These are phyloP conservation scores for Sclerospora graminicola DNA, from an alignment of 352 stramenopile species.

Conservation along the genomic window DNA sequence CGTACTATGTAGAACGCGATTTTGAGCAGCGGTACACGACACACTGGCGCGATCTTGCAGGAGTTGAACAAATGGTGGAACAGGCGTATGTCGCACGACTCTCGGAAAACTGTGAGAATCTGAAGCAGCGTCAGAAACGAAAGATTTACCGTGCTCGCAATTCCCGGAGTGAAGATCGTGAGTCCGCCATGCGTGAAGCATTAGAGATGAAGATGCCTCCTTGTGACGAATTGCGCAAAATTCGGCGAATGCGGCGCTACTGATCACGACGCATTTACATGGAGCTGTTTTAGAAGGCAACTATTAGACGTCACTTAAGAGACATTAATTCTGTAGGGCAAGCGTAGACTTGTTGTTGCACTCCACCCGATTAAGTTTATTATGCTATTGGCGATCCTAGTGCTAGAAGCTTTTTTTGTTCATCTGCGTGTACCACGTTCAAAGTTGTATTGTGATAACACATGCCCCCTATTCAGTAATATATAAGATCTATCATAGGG, in stretches of 20 bases:
- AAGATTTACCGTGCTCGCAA: slow-evolving; percentile 82
- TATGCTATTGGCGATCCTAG: too few relatives aligned
- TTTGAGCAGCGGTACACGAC: slow-evolving; percentile 83
- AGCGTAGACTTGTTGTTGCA: too few relatives aligned
- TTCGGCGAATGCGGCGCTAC: slow-evolving; percentile 58
- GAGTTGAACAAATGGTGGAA: slow-evolving; percentile 83
- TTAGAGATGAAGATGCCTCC: slow-evolving; percentile 79
- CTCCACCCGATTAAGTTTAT: too few relatives aligned
- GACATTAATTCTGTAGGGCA: too few relatives aligned
- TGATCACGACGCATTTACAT: slow-evolving; percentile 14
- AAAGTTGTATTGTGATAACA: too few relatives aligned
- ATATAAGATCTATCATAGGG: too few relatives aligned
- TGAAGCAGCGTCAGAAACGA: slow-evolving; percentile 78
- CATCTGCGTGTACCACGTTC: too few relatives aligned
- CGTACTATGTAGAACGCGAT: slow-evolving; percentile 80
- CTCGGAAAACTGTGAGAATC: slow-evolving; percentile 68
- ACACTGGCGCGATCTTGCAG: slow-evolving; percentile 74
- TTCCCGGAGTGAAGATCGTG: slow-evolving; percentile 60
- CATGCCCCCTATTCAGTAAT: too few relatives aligned
- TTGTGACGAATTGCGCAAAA: slow-evolving; percentile 63
- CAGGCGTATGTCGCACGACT: slow-evolving; percentile 64
- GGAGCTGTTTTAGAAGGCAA: too few relatives aligned
- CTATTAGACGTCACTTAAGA: too few relatives aligned
- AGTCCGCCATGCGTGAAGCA: slow-evolving; percentile 65
- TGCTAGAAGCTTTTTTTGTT: too few relatives aligned